These are phyloP conservation scores for Verticillium nubilum DNA, from an alignment of 2,329 filamentous ascomycete genomes.

Conservation along the genomic window DNA sequence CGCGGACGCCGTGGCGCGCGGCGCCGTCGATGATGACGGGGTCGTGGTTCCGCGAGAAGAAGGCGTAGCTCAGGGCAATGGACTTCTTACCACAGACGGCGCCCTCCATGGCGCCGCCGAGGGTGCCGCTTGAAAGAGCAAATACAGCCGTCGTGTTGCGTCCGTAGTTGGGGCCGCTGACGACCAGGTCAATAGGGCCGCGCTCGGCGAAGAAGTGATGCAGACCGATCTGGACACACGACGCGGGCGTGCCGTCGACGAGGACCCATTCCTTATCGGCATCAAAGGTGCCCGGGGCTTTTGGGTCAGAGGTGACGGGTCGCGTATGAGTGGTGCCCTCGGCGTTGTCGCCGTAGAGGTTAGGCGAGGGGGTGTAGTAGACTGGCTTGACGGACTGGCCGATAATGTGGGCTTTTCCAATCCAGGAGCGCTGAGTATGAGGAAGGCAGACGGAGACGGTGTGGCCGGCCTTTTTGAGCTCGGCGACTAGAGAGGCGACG, in stretches of 20 bases:
- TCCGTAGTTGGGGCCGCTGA: slow-evolving; percentile 79
- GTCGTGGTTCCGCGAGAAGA: slow-evolving; percentile 81
- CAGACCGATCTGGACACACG: slow-evolving; percentile 75
- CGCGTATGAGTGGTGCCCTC: slow-evolving; percentile 61
- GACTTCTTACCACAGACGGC: slow-evolving; percentile 64
- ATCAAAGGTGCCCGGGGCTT: slow-evolving; percentile 24
- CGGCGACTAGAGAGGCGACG: slow-evolving; percentile 66
- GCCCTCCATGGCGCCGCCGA: slow-evolving; percentile 73
- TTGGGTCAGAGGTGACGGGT: slow-evolving; percentile 38
- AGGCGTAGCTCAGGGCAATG: slow-evolving; percentile 86
- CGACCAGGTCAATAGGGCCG: slow-evolving; percentile 68
- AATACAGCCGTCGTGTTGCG: slow-evolving; percentile 79
- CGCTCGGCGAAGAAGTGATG: slow-evolving; percentile 72
- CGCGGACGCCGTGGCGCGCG: slow-evolving; percentile 64
- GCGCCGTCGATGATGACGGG: slow-evolving; percentile 74
- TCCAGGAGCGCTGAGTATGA: slow-evolving; percentile 91
- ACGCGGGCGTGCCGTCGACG: slow-evolving; percentile 75
- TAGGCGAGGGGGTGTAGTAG: slow-evolving; percentile 66
- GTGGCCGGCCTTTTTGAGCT: slow-evolving; percentile 71
- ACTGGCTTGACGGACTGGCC: slow-evolving; percentile 78
- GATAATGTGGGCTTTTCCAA: slow-evolving; percentile 95
- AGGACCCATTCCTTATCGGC: slow-evolving; percentile 73
- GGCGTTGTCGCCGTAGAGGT: slow-evolving; percentile 32
- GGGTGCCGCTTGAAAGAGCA: slow-evolving; percentile 69
- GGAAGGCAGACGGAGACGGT: slow-evolving; percentile 88